Conservation (phyloP, 2,329 filamentous ascomycete species). For the Xylariaceae sp. region DNA sequence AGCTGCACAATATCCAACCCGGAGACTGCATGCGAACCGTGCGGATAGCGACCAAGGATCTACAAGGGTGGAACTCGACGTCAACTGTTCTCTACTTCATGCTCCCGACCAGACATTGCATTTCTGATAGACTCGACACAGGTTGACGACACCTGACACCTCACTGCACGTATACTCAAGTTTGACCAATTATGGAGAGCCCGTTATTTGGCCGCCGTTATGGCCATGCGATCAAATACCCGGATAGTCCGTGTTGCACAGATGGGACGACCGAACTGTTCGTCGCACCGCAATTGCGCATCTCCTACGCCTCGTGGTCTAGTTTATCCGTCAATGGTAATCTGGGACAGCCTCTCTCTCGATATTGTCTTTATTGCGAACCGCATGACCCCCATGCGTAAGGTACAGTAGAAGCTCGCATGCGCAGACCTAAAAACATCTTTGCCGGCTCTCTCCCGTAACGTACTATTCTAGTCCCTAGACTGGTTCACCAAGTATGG, state of each 20-base stretch:
- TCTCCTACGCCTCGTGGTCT: conserved; percentile 7
- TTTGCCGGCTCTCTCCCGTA: not conserved
- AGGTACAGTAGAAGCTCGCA: conserved; percentile 8
- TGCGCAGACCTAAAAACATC: conserved; percentile 5
- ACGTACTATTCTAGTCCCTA: conserved; percentile 5
- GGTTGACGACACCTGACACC: too few species aligned
- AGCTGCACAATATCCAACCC: conserved; percentile 14
- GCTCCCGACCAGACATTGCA: too few species aligned
- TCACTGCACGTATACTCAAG: not conserved
- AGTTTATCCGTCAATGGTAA: conserved; percentile 29
- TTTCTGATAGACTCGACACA: too few species aligned
- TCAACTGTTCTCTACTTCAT: too few species aligned
- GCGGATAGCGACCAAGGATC: too few species aligned
- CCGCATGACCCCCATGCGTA: conserved; percentile 10
- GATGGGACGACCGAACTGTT: conserved; percentile 2
- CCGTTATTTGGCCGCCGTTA: conserved; percentile 6
- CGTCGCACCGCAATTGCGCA: conserved; percentile 10
- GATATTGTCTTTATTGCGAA: conserved; percentile 17
- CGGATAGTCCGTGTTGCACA: conserved; percentile 15
- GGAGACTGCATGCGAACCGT: too few species aligned
- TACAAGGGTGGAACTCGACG: too few species aligned
- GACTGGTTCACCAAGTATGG: conserved; percentile 4
- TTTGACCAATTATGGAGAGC: conserved; percentile 1
- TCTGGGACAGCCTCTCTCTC: conserved; percentile 20
- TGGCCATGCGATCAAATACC: conserved; percentile 12